phyloP scores from a whole-genome alignment of 352 stramenopile species.

The Elongisporangium prolatum region DNA sequence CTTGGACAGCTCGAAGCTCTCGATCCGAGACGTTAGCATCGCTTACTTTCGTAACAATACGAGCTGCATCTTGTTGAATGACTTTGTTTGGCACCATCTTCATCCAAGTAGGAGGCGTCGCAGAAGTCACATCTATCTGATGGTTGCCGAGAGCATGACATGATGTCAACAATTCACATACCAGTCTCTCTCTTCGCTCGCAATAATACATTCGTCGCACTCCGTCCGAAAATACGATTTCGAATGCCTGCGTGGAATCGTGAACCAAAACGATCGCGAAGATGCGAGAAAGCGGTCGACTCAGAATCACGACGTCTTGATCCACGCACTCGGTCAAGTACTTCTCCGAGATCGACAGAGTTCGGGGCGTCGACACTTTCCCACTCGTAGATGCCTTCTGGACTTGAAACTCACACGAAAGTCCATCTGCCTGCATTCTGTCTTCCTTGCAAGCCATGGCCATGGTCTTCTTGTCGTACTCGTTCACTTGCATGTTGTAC shows the following conservation, averaged over 20 bases:
- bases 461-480: slow-evolving; percentile 82
- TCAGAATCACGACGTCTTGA: slow-evolving; percentile 48
- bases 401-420: slow-evolving; percentile 72
- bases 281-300: slow-evolving; percentile 61
- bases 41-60: slow-evolving; percentile 24
- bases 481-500: slow-evolving; percentile 79
- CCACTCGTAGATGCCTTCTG: slow-evolving; percentile 17
- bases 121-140: slow-evolving; percentile 57
- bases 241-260: slow-evolving; percentile 57
- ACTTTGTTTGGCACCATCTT: slow-evolving; percentile 74
- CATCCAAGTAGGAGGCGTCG: slow-evolving; percentile 41
- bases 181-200: slow-evolving; percentile 62
- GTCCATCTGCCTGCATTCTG: slow-evolving; percentile 17
- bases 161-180: slow-evolving; percentile 67
- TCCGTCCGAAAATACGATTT: slow-evolving; percentile 73
- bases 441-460: slow-evolving; percentile 51
- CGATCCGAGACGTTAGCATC: slow-evolving; percentile 58
- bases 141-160: slow-evolving; percentile 70
- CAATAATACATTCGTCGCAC: slow-evolving; percentile 68
- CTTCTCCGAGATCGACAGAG: slow-evolving; percentile 63
- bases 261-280: slow-evolving; percentile 68
- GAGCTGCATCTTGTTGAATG: slow-evolving; percentile 60
- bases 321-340: slow-evolving; percentile 66
- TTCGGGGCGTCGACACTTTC: slow-evolving; percentile 29
- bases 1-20: slow-evolving; percentile 63